phyloP scores from a whole-genome alignment of 192 early-diverging fungal genomes.

The Umbelopsis isabellina region DNA sequence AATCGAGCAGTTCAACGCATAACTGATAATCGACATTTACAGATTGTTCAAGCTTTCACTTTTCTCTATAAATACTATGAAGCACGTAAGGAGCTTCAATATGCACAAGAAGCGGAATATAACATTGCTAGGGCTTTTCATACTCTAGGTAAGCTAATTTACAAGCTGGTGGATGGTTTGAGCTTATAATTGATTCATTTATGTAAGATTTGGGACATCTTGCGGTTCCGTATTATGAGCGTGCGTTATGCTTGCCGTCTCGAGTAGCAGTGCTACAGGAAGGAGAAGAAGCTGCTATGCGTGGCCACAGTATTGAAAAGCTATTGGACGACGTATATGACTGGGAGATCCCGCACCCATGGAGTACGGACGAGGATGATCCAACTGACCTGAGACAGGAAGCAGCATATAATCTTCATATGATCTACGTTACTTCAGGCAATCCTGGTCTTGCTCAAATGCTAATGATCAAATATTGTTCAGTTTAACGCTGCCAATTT shows the following conservation, averaged over 20 bases:
- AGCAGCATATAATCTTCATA: slow-evolving; percentile 89
- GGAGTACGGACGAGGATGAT: slow-evolving; percentile 42
- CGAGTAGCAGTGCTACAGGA: slow-evolving; percentile 16
- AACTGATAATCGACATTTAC: slow-evolving; percentile 69
- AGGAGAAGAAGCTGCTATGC: neutral
- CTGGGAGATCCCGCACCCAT: slow-evolving; percentile 24
- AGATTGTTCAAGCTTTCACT: slow-evolving; percentile 65
- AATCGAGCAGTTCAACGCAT: slow-evolving; percentile 72
- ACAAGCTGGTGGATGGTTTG: neutral
- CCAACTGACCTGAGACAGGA: slow-evolving; percentile 68
- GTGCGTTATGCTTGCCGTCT: slow-evolving; percentile 66
- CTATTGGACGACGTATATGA: slow-evolving; percentile 29
- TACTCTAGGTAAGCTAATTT: slow-evolving; percentile 52
- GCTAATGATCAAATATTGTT: slow-evolving; percentile 77
- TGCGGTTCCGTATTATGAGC: slow-evolving; percentile 86
- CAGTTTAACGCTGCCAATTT: slow-evolving; percentile 48
- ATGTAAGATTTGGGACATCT: slow-evolving; percentile 67
- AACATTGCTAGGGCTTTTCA: slow-evolving; percentile 93
- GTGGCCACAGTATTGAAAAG: neutral
- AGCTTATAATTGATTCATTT: neutral
- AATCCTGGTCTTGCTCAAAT: slow-evolving; percentile 69
- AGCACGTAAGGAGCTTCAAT: slow-evolving; percentile 30
- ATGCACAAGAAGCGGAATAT: slow-evolving; percentile 68
- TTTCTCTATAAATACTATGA: slow-evolving; percentile 68
- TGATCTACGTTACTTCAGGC: slow-evolving; percentile 80